A percentile compares a stretch with the other conserved stretches of the same genome.
These are phyloP conservation scores for Bidens hawaiensis DNA, from an alignment of 140 eudicot species.

Conservation along the genomic window DNA sequence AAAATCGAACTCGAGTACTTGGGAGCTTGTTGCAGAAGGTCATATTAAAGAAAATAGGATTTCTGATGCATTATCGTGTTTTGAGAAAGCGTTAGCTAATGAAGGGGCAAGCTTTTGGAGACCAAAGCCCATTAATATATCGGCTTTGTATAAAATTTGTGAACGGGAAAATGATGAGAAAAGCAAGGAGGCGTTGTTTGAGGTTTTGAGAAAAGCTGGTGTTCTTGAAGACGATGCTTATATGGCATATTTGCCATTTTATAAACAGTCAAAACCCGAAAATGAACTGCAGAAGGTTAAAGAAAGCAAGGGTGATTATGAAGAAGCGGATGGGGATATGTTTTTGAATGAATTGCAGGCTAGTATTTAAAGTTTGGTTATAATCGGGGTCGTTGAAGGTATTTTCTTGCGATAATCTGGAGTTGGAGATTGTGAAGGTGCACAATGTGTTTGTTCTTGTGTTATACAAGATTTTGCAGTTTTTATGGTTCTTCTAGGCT, in stretches of 20 bases:
- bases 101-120: constrained; percentile 66
- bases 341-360: constrained; percentile 54
- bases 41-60: constrained; percentile 46
- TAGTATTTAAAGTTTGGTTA: constrained; percentile 37
- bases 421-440: constrained; percentile 14
- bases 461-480: constrained; percentile 20
- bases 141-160: constrained; percentile 43
- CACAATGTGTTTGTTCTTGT: constrained; percentile 1
- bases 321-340: constrained; percentile 28
- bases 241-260: constrained; percentile 41
- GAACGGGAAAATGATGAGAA: constrained; percentile 43
- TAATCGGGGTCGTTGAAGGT: background rate
- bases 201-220: constrained; percentile 56
- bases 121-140: constrained; percentile 51
- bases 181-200: constrained; percentile 61
- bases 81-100: constrained; percentile 45
- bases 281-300: constrained; percentile 17
- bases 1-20: constrained; percentile 62
- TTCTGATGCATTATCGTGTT: constrained; percentile 58
- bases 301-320: constrained; percentile 28
- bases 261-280: constrained; percentile 18
- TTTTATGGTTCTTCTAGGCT: background rate
- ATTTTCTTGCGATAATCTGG: background rate
- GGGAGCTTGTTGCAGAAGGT: constrained; percentile 82
- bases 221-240: constrained; percentile 59